Base-by-base conservation (phyloP, 2,329 filamentous ascomycete genomes). In the Aspergillus aculeatinus region DNA sequence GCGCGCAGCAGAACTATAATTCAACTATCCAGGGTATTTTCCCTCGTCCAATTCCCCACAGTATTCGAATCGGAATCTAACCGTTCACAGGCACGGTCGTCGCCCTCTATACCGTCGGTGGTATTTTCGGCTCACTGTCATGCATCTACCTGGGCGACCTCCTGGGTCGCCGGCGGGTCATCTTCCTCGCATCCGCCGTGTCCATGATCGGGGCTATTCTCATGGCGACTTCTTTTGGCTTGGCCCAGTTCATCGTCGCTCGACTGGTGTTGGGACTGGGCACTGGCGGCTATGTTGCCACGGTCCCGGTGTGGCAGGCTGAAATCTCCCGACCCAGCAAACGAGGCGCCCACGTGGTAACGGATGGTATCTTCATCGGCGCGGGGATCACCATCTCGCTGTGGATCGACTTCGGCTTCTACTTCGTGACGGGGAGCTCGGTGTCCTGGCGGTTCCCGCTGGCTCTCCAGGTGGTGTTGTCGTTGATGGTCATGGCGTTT, bases 261-360 rank as follows among this genome's bases (percentile, higher is more conserved):
- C 71, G 80, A 9, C 70, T 81, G 58, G 74, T 81, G 29, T 67
- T 77, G 5, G 79, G 79, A 16, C 63, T 75, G 33, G 79, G 79
- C 9, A 72, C 79, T 2, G 79, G 78, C n/a, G 74, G 72, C 53
- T 74, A 80, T 10, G 76, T 73, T 27, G 77, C 78, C 2, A 82
- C 79, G 1, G 80, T 81, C 0, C 80, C 80, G 0, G 78, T 80
- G 3, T 82, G 80, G 80, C 80, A 74, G 59, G 69, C 72, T 0
- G 74, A 74, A 42, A 70, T 71, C 9, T 73, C 72, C 0, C 67
- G 60, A 11, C 72, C 80, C 1, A 71, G 76, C 27, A 79, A 80
- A 49, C 77, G 82, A 33, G 83, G 83, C 33, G 72, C 77, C 51
- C 70, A 83, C 25, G 80, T 85, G 47, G 82, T 81, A 21, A 80